These are phyloP conservation scores for Penicillium glabrum DNA, from an alignment of 2,329 filamentous ascomycete genomes.

Conservation along the genomic window DNA sequence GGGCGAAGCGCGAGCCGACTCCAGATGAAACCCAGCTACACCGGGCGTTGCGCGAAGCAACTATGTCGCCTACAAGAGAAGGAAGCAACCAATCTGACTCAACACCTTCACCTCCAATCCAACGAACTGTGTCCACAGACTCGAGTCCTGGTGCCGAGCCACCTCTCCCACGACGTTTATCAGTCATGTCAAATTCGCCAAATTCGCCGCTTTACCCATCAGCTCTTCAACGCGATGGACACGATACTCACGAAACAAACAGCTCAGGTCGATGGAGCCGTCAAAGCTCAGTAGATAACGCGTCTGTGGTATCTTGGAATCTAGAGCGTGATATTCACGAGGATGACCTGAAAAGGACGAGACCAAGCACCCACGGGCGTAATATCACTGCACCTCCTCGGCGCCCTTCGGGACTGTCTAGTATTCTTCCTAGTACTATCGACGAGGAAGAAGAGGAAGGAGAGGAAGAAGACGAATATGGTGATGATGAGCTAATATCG, in stretches of 20 bases:
- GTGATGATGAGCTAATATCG: background rate
- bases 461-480: background rate
- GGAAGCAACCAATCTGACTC: slow-evolving; percentile 23
- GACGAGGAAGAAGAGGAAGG: slow-evolving; percentile 28
- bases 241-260: slow-evolving; percentile 15
- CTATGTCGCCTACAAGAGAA: slow-evolving; percentile 17
- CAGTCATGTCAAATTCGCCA: slow-evolving; percentile 16
- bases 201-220: slow-evolving; percentile 31
- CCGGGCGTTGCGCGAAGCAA: slow-evolving; percentile 28
- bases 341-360: slow-evolving; percentile 36
- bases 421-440: slow-evolving; percentile 24
- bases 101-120: slow-evolving; percentile 37
- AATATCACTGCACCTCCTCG: slow-evolving; percentile 39
- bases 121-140: slow-evolving; percentile 32
- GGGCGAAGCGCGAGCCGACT: slow-evolving; percentile 32
- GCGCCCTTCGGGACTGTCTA: slow-evolving; percentile 33
- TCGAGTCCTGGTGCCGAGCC: slow-evolving; percentile 29
- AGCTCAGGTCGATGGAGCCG: slow-evolving; percentile 11
- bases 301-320: slow-evolving; percentile 34
- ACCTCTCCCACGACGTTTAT: slow-evolving; percentile 19
- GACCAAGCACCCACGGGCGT: slow-evolving; percentile 26
- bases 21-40: slow-evolving; percentile 35
- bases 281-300: slow-evolving; percentile 31
- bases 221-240: slow-evolving; percentile 21
- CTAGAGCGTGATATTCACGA: slow-evolving; percentile 38